Conservation (phyloP, 2,329 filamentous ascomycete species). For the Ceratocystiopsis minuta region DNA sequence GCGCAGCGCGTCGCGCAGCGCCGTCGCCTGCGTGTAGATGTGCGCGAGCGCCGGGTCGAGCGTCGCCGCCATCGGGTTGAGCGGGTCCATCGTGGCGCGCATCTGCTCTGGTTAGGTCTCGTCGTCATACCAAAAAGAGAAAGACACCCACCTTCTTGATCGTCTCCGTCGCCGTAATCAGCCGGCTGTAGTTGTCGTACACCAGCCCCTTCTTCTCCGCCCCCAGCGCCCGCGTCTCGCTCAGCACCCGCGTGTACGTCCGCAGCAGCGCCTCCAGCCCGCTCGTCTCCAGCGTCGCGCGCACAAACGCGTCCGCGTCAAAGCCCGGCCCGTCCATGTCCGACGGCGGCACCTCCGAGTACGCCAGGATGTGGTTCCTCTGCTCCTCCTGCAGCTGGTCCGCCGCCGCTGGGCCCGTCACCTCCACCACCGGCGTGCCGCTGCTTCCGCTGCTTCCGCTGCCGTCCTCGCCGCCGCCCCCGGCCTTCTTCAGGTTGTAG, state of each 20-base stretch:
- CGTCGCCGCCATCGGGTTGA: constrained; percentile 56
- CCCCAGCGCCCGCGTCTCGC: constrained; percentile 76
- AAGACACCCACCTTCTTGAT: constrained; percentile 48
- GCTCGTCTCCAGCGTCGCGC: constrained; percentile 39
- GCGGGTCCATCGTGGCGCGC: constrained; percentile 63
- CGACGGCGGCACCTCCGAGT: constrained; percentile 41
- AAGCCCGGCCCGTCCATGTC: constrained; percentile 64
- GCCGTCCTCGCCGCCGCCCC: constrained; percentile 5
- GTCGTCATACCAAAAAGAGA: too few species aligned
- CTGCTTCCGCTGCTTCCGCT: constrained; percentile 14
- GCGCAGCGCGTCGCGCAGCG: constrained; percentile 34
- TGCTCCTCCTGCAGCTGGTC: constrained; percentile 5
- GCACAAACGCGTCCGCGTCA: constrained; percentile 51
- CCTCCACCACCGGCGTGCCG: constrained; percentile 22
- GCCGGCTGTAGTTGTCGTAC: constrained; percentile 95
- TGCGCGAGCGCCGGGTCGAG: constrained; percentile 56
- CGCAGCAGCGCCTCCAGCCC: constrained; percentile 50
- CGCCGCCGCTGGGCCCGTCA: constrained; percentile 17
- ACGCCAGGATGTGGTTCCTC: constrained; percentile 1
- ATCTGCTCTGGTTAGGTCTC: constrained; percentile 31
- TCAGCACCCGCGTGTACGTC: constrained; percentile 52
- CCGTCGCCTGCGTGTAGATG: constrained; percentile 45
- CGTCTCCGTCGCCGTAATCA: constrained; percentile 92
- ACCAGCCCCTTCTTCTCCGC: constrained; percentile 94
- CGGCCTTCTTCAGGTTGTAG: constrained; percentile 56